A percentile compares a stretch with the other conserved stretches of the same genome.
These are phyloP conservation scores for Aspergillus intermedius DNA, from an alignment of 2,329 filamentous ascomycete species.

Conservation along the genomic window DNA sequence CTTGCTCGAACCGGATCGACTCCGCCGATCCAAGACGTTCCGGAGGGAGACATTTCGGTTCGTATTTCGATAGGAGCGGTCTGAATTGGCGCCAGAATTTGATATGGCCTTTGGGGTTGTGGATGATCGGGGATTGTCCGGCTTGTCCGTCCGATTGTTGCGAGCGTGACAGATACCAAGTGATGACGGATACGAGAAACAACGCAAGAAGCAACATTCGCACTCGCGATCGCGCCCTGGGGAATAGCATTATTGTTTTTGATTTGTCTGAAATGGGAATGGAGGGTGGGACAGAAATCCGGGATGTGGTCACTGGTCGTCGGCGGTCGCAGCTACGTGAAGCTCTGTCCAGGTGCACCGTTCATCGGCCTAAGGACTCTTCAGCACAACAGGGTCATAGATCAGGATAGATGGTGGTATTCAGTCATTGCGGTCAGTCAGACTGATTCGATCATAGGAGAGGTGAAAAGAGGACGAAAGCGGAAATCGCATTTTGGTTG, in stretches of 20 bases:
- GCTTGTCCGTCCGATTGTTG: background rate
- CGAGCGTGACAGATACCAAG: constrained; percentile 14
- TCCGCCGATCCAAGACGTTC: constrained; percentile 19
- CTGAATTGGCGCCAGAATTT: constrained; percentile 32
- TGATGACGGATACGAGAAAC: constrained; percentile 7
- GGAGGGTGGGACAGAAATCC: background rate
- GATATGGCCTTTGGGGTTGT: constrained; percentile 15
- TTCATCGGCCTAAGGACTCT: background rate
- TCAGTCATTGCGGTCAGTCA: background rate
- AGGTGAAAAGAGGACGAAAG: background rate
- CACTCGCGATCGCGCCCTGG: constrained; percentile 11
- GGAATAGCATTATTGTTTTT: constrained; percentile 8
- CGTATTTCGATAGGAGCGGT: constrained; percentile 23
- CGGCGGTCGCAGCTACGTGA: background rate
- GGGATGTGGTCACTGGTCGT: too few species aligned
- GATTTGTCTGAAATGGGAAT: background rate
- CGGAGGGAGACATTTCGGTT: constrained; percentile 24
- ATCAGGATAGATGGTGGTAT: too few species aligned
- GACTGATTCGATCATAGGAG: background rate
- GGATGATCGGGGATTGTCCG: background rate
- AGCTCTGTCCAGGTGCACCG: background rate
- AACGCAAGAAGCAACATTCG: constrained; percentile 15
- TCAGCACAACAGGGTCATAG: too few species aligned
- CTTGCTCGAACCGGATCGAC: constrained; percentile 22
- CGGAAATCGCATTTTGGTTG: too few species aligned